Evolutionary conservation across 140 eudicot species (phyloP).

Genomic region (Bidens hawaiensis): DNA sequence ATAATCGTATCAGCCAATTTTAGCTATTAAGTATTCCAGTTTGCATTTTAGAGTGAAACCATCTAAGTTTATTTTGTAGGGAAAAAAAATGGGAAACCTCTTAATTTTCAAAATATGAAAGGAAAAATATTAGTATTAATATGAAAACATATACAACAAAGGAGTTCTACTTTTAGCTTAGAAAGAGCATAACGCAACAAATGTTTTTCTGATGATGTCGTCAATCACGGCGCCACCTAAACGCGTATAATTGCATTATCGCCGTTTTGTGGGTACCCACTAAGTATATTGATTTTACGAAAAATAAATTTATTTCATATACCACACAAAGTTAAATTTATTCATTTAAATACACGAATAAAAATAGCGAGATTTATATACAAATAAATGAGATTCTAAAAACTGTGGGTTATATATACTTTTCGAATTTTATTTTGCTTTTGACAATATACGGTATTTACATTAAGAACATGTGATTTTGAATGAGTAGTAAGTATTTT

Average conservation of each 20-base stretch:
- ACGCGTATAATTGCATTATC: conserved; percentile 34
- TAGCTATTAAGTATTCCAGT: no score
- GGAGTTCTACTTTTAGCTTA: conserved; percentile 1
- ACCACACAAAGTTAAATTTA: neutral
- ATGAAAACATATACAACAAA: neutral
- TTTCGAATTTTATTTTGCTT: neutral
- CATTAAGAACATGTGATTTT: neutral
- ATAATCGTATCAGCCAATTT: no score
- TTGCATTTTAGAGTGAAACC: no score
- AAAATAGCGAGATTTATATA: neutral
- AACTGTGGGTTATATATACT: neutral
- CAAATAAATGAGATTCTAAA: neutral
- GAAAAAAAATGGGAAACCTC: neutral
- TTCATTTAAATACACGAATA: neutral
- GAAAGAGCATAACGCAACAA: conserved; percentile 18
- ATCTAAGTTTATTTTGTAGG: no score
- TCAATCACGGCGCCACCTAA: conserved; percentile 33
- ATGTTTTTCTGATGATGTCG: conserved; percentile 17
- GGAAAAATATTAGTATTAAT: neutral
- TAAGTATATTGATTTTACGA: neutral
- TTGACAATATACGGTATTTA: neutral
- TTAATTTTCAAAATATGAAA: neutral
- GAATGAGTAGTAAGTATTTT: neutral
- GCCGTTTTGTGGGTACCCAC: conserved; percentile 33
- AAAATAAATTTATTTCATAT: neutral